phyloP scores from a whole-genome alignment of 2,329 filamentous ascomycete genomes.

The Fusarium praegraminearum region DNA sequence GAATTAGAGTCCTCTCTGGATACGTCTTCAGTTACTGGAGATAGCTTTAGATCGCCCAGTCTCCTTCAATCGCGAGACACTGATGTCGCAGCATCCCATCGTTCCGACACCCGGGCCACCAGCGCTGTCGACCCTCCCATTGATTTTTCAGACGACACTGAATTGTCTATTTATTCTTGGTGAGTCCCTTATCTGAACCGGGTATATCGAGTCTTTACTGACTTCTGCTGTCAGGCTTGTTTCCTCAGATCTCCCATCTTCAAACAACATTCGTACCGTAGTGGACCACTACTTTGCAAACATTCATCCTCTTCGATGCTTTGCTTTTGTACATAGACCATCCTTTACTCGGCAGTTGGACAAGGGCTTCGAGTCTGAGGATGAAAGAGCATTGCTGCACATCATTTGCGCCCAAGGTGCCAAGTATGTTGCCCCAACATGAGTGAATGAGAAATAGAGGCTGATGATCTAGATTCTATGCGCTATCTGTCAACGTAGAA shows the following conservation, averaged over 20 bases:
- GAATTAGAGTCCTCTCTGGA: slow-evolving; percentile 36
- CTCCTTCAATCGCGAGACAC: slow-evolving; percentile 45
- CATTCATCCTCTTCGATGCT: slow-evolving; percentile 56
- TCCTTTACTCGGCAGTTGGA: slow-evolving; percentile 56
- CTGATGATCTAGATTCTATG: slow-evolving; percentile 51
- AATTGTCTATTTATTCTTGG: slow-evolving; percentile 47
- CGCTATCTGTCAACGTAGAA: slow-evolving; percentile 48
- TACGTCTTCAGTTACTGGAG: slow-evolving; percentile 34
- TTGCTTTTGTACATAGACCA: slow-evolving; percentile 57
- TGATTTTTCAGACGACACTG: slow-evolving; percentile 46
- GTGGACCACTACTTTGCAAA: slow-evolving; percentile 56
- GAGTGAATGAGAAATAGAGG: neutral
- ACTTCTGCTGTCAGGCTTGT: slow-evolving; percentile 48
- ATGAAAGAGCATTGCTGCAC: slow-evolving; percentile 54
- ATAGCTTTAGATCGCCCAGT: slow-evolving; percentile 42
- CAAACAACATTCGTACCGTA: slow-evolving; percentile 52
- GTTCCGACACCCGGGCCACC: slow-evolving; percentile 40
- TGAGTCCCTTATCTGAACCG: neutral
- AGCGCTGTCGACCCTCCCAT: slow-evolving; percentile 39
- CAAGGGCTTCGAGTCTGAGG: slow-evolving; percentile 52
- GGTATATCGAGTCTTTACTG: neutral
- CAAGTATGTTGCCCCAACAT: slow-evolving; percentile 47
- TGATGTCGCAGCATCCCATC: slow-evolving; percentile 34
- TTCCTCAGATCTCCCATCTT: slow-evolving; percentile 50
- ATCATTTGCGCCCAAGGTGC: slow-evolving; percentile 56